Evolutionary conservation across 2,329 filamentous ascomycete genomes (phyloP), one percentile per base, ranked within the genome.

Genomic region (Ilyonectria sp.): DNA sequence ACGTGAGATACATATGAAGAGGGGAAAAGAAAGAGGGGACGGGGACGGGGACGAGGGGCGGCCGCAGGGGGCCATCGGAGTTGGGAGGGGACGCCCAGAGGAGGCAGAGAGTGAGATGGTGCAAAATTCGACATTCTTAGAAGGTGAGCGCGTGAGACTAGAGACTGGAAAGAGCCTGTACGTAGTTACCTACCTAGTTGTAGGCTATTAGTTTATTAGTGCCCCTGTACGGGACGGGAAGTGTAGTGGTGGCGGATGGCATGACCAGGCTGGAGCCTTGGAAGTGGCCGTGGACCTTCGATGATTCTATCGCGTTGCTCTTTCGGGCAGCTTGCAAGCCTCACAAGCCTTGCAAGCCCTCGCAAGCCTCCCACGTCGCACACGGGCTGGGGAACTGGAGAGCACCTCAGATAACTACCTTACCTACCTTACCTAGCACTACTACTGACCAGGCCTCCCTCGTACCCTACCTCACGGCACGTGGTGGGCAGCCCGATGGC

Each of bases 1-100:
- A 56, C 65, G 57, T 46, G n/a, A 55, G 65, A 73, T 55, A 58
- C 62, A 63, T 59, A 68, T 33, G 54, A 49, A 57, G 50, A 54
- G 44, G 47, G 47, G 7, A 55, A 29, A 29, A 33, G 46, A 50
- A 40, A 44, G 59, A 58, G 58, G 68, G 47, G 61, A 67, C 44
- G 69, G 56, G 55, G 50, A 52, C 44, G 40, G 26, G 29, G 37
- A 47, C 29, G 19, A 49, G 37, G 46, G 29, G 40, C 23, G 40
- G 57, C 43, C 46, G 63, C 63, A 61, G 57, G 63, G 58, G 58
- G 58, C 21, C 31, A 33, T 50, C 40, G 17, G 33, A 21, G 29
- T 58, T 53, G 63, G 37, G 53, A 58, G 63, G 46, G 63, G 47
- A 17, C 47, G 19, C 26, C 23, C 10, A 53, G 35, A 49, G 43